Conservation (phyloP, 257 asterid genomes). For the Gardenia jasminoides region DNA sequence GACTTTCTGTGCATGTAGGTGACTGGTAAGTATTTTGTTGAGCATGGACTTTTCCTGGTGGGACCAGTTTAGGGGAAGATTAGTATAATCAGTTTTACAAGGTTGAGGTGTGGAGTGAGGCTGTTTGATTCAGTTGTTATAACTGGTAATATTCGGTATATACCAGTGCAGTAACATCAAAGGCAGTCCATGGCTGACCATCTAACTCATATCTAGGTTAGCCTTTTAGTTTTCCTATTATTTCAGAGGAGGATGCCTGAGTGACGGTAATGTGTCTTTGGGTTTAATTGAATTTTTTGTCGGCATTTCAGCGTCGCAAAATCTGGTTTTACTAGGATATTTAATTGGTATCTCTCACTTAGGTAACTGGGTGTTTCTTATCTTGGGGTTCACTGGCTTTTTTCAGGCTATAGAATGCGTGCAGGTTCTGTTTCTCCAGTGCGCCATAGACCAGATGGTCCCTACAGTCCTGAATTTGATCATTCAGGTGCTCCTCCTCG, state of each 20-base stretch:
- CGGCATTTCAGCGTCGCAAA: slow-evolving; percentile 48
- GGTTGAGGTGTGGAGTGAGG: slow-evolving; percentile 35
- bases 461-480: slow-evolving; percentile 69
- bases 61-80: slow-evolving; percentile 4
- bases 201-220: slow-evolving; percentile 21
- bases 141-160: slow-evolving; percentile 17
- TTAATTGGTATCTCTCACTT: slow-evolving; percentile 48
- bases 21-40: slow-evolving; percentile 6
- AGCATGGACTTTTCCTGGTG: neutral
- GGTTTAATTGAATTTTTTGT: slow-evolving; percentile 44
- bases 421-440: slow-evolving; percentile 81
- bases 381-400: slow-evolving; percentile 67
- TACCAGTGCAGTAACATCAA: slow-evolving; percentile 30
- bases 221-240: slow-evolving; percentile 26
- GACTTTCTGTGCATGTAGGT: slow-evolving; percentile 11
- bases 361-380: slow-evolving; percentile 45
- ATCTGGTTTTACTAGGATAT: slow-evolving; percentile 41
- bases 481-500: slow-evolving; percentile 53
- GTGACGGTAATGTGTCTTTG: slow-evolving; percentile 34
- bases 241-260: slow-evolving; percentile 51
- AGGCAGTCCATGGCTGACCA: slow-evolving; percentile 32
- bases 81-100: slow-evolving; percentile 6
- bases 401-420: slow-evolving; percentile 86
- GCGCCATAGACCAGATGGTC: slow-evolving; percentile 63
- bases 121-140: slow-evolving; percentile 29